Evolutionary conservation across 768 basidiomycete species (phyloP).

Genomic region (Tylopilus plumbeoviolaceoides): DNA sequence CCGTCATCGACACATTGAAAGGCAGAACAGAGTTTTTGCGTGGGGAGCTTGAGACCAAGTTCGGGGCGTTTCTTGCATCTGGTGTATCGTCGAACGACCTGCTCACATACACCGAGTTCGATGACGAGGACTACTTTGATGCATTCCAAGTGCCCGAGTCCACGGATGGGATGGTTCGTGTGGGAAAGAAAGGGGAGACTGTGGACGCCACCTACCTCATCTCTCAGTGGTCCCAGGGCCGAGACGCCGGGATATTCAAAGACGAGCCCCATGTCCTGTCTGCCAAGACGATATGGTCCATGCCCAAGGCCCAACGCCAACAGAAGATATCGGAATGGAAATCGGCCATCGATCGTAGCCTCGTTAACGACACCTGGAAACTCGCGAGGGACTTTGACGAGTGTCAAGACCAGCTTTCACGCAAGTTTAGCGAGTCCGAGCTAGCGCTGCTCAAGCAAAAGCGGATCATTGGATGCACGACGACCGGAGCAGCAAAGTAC

Average conservation of each 20-base stretch:
- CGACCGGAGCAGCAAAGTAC: conserved; percentile 66
- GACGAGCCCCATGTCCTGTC: conserved; percentile 18
- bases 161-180: conserved; percentile 42
- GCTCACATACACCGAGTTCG: conserved; percentile 49
- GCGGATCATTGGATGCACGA: conserved; percentile 63
- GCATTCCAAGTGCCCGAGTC: conserved; percentile 42
- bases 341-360: conserved; percentile 31
- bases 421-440: conserved; percentile 34
- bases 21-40: conserved; percentile 4
- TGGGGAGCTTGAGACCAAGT: conserved; percentile 26
- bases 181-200: conserved; percentile 39
- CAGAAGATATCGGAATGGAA: conserved; percentile 32
- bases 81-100: conserved; percentile 28
- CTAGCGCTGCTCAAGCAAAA: conserved; percentile 38
- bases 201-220: conserved; percentile 42
- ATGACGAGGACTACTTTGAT: conserved; percentile 41
- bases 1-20: conserved; percentile 39
- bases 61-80: conserved; percentile 24
- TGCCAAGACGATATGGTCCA: conserved; percentile 36
- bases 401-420: conserved; percentile 32
- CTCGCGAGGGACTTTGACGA: conserved; percentile 38
- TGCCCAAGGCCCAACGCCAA: conserved; percentile 28
- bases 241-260: conserved; percentile 42
- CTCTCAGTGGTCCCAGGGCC: conserved; percentile 42
- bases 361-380: conserved; percentile 33